Conservation (phyloP, 495 filamentous ascomycete genomes). For the Lasiosphaeriaceae sp. region DNA sequence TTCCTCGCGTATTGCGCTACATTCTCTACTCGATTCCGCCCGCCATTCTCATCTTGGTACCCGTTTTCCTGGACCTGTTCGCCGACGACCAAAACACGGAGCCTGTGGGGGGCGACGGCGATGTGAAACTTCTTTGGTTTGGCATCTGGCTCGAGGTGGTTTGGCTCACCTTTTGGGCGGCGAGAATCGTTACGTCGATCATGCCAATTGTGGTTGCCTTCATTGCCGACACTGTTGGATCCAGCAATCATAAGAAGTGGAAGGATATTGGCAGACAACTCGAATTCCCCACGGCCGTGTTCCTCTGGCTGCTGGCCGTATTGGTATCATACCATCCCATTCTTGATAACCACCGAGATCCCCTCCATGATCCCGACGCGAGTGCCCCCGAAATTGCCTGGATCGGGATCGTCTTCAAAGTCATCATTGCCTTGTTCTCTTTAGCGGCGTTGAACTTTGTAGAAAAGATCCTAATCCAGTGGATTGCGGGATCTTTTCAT, state of each 20-base stretch:
- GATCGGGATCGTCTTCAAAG: constrained; percentile 79
- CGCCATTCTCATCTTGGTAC: constrained; percentile 69
- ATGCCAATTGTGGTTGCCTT: constrained; percentile 65
- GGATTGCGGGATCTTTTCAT: constrained; percentile 93
- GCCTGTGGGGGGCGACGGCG: constrained; percentile 62
- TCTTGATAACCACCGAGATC: constrained; percentile 69
- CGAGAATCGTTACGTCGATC: constrained; percentile 68
- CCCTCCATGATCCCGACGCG: constrained; percentile 36
- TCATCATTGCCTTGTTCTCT: constrained; percentile 80
- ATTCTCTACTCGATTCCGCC: constrained; percentile 81
- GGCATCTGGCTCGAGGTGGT: constrained; percentile 91
- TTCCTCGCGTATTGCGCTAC: constrained; percentile 77
- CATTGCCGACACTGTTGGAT: constrained; percentile 72
- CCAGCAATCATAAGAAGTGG: constrained; percentile 88
- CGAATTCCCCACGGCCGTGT: constrained; percentile 80
- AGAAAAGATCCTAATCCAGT: constrained; percentile 92
- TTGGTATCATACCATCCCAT: constrained; percentile 68
- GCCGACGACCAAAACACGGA: constrained; percentile 43
- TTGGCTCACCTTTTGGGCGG: constrained; percentile 88
- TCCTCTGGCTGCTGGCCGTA: constrained; percentile 89
- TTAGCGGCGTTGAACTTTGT: constrained; percentile 75
- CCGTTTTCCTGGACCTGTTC: constrained; percentile 72
- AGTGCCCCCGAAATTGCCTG: constrained; percentile 54
- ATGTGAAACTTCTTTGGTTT: constrained; percentile 81
- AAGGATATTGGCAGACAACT: constrained; percentile 81